These are phyloP conservation scores for Loxodes magnus DNA, from an alignment of 73 alveolate species.

Conservation along the genomic window DNA sequence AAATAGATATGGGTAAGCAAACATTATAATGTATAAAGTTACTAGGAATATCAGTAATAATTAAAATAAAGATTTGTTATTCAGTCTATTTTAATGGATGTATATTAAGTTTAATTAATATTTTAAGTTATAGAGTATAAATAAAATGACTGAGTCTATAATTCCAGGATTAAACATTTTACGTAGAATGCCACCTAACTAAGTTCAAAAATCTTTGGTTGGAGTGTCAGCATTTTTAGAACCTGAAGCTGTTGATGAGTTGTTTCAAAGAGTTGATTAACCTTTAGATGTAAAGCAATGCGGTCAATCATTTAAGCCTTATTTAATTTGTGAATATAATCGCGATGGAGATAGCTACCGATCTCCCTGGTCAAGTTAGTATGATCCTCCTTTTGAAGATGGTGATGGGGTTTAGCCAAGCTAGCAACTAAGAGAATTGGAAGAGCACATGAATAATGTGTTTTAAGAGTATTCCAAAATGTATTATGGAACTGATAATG, in stretches of 20 bases:
- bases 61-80: no score
- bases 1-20: no score
- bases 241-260: constrained; percentile 28
- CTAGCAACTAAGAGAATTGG: constrained; percentile 54
- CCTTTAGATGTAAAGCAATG: constrained; percentile 18
- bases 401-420: constrained; percentile 38
- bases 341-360: constrained; percentile 69
- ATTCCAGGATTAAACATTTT: constrained; percentile 18
- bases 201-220: constrained; percentile 20
- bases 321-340: constrained; percentile 60
- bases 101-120: no score
- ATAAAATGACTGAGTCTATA: constrained; percentile 6
- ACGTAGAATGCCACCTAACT: constrained; percentile 37
- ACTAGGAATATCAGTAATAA: no score
- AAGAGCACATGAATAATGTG: constrained; percentile 52
- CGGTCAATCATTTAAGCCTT: constrained; percentile 28
- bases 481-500: constrained; percentile 58
- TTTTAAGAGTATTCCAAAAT: constrained; percentile 55
- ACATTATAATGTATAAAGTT: no score
- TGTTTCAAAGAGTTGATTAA: constrained; percentile 36
- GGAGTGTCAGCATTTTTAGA: constrained; percentile 23
- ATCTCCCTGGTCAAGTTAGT: constrained; percentile 69
- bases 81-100: no score
- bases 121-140: no score
- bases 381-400: constrained; percentile 51